Evolutionary conservation across 1,284 basidiomycete species (phyloP).

Genomic region (Ustilago crameri): DNA sequence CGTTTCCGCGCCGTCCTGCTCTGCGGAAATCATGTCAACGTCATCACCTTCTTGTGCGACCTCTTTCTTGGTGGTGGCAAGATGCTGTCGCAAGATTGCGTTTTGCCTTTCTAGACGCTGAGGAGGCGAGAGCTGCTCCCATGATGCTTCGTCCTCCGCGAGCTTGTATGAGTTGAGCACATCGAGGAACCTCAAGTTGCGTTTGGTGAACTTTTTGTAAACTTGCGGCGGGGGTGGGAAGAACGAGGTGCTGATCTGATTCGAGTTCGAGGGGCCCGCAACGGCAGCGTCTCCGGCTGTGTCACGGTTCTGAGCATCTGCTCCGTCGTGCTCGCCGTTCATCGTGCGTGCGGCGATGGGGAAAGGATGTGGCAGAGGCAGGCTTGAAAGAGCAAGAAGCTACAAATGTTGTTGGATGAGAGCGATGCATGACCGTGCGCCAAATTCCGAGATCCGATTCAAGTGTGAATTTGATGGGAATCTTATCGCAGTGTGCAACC

Average conservation of each 20-base stretch:
- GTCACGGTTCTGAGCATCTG: slow-evolving; percentile 6
- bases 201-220: slow-evolving; percentile 53
- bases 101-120: slow-evolving; percentile 34
- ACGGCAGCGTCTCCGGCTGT: slow-evolving; percentile 4
- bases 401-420: not conserved
- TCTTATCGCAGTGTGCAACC: slow-evolving; percentile 12
- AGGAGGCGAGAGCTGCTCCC: slow-evolving; percentile 21
- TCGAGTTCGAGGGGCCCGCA: slow-evolving; percentile 27
- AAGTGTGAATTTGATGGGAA: not conserved
- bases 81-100: slow-evolving; percentile 17
- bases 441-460: slow-evolving; percentile 26
- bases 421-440: slow-evolving; percentile 12
- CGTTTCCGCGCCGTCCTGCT: not conserved
- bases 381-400: too few relatives aligned
- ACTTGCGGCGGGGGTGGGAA: slow-evolving; percentile 60
- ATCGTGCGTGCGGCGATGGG: slow-evolving; percentile 2
- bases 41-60: slow-evolving; percentile 8
- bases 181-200: slow-evolving; percentile 45
- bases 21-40: slow-evolving; percentile 11
- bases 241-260: slow-evolving; percentile 55
- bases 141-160: slow-evolving; percentile 20
- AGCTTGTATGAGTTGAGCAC: slow-evolving; percentile 35
- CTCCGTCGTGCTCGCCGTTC: slow-evolving; percentile 25
- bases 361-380: not conserved
- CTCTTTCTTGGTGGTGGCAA: not conserved